Conservation (phyloP, 2,329 filamentous ascomycete species). For the Leptographium procerum region DNA sequence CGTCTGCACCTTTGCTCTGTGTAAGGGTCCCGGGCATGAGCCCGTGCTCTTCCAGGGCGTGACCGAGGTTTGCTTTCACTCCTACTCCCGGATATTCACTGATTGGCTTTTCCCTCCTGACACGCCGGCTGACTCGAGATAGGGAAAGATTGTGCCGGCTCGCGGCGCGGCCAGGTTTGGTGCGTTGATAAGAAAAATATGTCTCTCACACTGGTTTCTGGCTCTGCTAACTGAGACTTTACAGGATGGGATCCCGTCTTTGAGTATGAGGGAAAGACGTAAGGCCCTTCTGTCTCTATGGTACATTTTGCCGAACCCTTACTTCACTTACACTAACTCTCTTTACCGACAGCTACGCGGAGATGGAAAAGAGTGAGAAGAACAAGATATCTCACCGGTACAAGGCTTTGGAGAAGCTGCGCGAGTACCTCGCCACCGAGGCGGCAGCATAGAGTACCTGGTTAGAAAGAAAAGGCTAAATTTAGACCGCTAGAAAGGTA, state of each 20-base stretch:
- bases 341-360: constrained; percentile 54
- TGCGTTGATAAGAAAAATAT: constrained; percentile 29
- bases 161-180: constrained; percentile 75
- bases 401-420: constrained; percentile 77
- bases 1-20: constrained; percentile 93
- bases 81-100: no score
- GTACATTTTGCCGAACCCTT: no score
- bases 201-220: neutral
- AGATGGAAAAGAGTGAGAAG: constrained; percentile 83
- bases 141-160: constrained; percentile 71
- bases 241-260: constrained; percentile 94
- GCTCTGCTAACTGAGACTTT: neutral
- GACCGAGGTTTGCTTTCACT: constrained; percentile 46
- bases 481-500: neutral
- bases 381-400: constrained; percentile 88
- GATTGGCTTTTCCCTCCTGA: neutral
- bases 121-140: neutral
- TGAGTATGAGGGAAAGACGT: constrained; percentile 82
- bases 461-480: neutral
- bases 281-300: constrained; percentile 18
- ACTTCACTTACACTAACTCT: neutral
- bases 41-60: constrained; percentile 85
- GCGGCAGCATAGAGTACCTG: neutral
- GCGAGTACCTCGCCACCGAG: constrained; percentile 58
- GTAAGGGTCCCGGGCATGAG: constrained; percentile 69